Conservation (phyloP, 2,329 filamentous ascomycete species). For the Chaetomiaceae sp. region DNA sequence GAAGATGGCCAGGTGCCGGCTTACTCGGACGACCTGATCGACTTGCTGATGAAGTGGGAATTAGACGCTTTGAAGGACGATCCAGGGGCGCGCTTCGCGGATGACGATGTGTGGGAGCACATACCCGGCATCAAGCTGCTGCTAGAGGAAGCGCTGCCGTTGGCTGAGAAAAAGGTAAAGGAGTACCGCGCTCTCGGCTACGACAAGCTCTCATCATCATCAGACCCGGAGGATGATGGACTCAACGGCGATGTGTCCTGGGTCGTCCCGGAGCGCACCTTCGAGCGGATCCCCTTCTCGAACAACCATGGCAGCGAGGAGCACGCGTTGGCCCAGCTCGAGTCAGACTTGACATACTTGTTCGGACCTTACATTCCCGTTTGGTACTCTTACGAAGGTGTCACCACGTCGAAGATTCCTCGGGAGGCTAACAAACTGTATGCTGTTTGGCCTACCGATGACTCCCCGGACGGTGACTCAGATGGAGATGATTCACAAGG, state of each 20-base stretch:
- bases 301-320: neutral
- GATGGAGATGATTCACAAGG: neutral
- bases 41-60: neutral
- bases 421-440: neutral
- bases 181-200: neutral
- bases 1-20: neutral
- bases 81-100: neutral
- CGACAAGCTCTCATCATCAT: neutral
- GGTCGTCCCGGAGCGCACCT: slow-evolving; percentile 1
- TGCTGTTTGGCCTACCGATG: neutral
- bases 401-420: neutral
- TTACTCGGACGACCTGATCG: neutral
- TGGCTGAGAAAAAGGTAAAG: neutral
- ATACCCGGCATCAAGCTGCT: neutral
- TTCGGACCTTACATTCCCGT: neutral
- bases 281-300: neutral
- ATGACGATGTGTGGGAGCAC: neutral
- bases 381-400: slow-evolving; percentile 1
- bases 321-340: neutral
- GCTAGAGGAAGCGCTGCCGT: neutral
- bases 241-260: slow-evolving; percentile 2
- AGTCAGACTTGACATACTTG: neutral
- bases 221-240: neutral
- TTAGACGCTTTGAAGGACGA: neutral
- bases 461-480: neutral